Evolutionary conservation across 257 asterid species (phyloP).

Genomic region (Solanum dulcamara): DNA sequence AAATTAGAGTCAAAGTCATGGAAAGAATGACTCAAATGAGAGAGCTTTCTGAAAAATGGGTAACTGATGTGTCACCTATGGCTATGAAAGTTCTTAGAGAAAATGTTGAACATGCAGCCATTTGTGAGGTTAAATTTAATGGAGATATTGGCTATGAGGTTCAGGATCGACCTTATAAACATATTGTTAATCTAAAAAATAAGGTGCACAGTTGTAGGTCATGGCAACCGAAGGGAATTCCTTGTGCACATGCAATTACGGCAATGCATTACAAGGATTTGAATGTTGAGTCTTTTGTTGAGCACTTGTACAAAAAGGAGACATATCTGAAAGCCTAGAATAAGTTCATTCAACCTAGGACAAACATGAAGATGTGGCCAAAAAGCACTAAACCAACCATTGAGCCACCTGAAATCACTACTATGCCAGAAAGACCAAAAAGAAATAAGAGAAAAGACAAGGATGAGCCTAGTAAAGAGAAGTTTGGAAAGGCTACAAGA

Average conservation of each 20-base stretch:
- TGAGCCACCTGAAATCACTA: neutral
- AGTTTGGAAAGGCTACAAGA: neutral
- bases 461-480: neutral
- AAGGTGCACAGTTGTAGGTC: neutral
- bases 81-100: neutral
- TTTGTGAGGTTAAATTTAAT: neutral
- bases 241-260: neutral
- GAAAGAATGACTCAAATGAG: neutral
- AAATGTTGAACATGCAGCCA: neutral
- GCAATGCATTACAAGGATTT: neutral
- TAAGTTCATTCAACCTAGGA: neutral
- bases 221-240: neutral
- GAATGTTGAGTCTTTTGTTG: neutral
- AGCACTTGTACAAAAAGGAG: neutral
- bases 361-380: neutral
- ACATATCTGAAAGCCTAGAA: neutral
- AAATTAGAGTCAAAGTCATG: neutral
- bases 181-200: neutral
- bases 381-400: neutral
- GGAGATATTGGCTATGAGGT: neutral
- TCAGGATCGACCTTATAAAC: neutral
- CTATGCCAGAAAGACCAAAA: neutral
- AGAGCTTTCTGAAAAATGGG: neutral
- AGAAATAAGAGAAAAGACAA: neutral
- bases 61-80: neutral